phyloP scores from a whole-genome alignment of 1,284 basidiomycete species.

The Ceratobasidium sp. region DNA sequence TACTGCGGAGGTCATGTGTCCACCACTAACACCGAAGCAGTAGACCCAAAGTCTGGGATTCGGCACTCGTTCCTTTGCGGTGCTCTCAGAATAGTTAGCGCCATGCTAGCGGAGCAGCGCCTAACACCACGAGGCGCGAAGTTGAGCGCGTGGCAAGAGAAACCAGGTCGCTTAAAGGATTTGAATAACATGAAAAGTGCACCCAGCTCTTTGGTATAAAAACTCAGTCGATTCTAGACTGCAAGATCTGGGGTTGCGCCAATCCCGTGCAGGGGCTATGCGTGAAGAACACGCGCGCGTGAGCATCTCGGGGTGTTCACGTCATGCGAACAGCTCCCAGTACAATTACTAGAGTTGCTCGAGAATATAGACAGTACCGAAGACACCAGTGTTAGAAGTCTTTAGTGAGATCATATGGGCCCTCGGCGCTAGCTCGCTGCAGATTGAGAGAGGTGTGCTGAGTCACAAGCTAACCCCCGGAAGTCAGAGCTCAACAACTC shows the following conservation, averaged over 20 bases:
- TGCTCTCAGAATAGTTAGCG: not conserved
- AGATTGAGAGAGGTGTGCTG: too few relatives aligned
- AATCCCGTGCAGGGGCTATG: not conserved
- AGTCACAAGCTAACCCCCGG: too few relatives aligned
- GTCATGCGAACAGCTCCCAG: not conserved
- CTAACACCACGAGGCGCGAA: not conserved
- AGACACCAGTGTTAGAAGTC: not conserved
- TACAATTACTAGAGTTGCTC: not conserved
- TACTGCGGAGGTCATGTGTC: too few relatives aligned
- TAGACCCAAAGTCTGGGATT: not conserved
- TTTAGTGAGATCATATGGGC: too few relatives aligned
- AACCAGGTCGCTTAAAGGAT: not conserved
- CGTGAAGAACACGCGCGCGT: not conserved
- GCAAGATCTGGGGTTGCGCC: not conserved
- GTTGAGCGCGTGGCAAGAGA: not conserved
- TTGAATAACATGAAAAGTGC: not conserved
- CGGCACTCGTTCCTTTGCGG: not conserved
- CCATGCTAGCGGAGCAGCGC: not conserved
- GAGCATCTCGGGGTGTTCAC: not conserved
- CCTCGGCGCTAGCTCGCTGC: too few relatives aligned
- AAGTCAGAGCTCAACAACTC: too few relatives aligned
- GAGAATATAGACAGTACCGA: not conserved
- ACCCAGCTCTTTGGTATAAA: not conserved
- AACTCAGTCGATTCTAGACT: not conserved
- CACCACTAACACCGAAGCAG: not conserved